Evolutionary conservation across 169 alveolate species (phyloP).

Genomic region (Eimeria tenella): DNA sequence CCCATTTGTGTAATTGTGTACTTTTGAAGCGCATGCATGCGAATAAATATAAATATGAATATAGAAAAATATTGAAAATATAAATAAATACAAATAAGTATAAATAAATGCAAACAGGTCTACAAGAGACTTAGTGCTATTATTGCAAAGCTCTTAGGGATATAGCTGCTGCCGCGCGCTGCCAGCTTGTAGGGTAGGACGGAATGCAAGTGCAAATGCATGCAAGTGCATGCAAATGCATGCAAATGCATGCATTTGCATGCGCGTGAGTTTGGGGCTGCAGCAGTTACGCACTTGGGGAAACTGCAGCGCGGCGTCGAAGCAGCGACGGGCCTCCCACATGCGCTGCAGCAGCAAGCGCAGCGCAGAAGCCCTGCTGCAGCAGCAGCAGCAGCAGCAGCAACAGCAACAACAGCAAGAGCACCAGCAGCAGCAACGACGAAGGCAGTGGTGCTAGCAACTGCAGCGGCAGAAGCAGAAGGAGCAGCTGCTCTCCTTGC

Average conservation of each 20-base stretch:
- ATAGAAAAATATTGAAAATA: not conserved
- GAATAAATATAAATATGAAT: not conserved
- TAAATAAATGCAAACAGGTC: too few species aligned
- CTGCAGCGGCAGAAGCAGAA: constrained; percentile 63
- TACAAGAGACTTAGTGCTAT: too few species aligned
- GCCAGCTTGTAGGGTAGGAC: too few species aligned
- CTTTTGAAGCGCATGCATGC: not conserved
- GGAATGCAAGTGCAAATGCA: not conserved
- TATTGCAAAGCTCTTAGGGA: too few species aligned
- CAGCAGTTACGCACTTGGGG: not conserved
- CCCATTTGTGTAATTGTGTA: not conserved
- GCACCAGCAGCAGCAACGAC: not conserved
- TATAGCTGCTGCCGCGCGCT: too few species aligned
- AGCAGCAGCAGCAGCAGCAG: constrained; percentile 29
- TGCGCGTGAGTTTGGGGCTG: not conserved
- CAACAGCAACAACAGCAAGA: not conserved
- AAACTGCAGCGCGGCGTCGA: constrained; percentile 1
- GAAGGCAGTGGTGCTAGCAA: not conserved
- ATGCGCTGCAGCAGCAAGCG: constrained; percentile 21
- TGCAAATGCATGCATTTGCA: not conserved
- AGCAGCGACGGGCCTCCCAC: constrained; percentile 12
- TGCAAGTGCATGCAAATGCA: not conserved
- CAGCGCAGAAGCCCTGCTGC: not conserved
- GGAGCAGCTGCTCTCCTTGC: not conserved
- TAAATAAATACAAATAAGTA: not conserved